A percentile compares a stretch with the other conserved stretches of the same genome.
phyloP scores from a whole-genome alignment of 495 filamentous ascomycete species.

The Daldinia bambusicola region DNA sequence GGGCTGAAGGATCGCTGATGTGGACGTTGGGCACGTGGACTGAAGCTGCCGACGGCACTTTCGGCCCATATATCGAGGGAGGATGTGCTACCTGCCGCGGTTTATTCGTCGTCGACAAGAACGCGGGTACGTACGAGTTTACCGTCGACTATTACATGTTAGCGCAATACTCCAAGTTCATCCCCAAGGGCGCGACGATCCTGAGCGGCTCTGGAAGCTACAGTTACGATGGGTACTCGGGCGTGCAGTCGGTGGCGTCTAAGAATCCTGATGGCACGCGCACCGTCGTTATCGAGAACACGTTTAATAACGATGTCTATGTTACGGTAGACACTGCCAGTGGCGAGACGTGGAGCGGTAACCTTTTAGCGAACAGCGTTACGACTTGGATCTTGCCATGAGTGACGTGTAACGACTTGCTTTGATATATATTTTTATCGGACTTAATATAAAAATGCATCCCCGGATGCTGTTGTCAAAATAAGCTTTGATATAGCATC shows the following conservation, averaged over 20 bases:
- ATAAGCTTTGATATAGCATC: background rate
- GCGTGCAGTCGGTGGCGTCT: slow-evolving; percentile 61
- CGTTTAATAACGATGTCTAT: slow-evolving; percentile 61
- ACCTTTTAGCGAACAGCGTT: slow-evolving; percentile 57
- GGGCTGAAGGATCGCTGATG: slow-evolving; percentile 62
- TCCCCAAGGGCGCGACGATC: slow-evolving; percentile 61
- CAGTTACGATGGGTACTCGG: slow-evolving; percentile 54
- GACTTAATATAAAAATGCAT: background rate
- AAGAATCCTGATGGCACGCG: slow-evolving; percentile 63
- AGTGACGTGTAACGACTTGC: background rate
- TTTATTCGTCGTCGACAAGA: slow-evolving; percentile 57
- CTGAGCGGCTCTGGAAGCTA: slow-evolving; percentile 60
- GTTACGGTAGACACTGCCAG: slow-evolving; percentile 55
- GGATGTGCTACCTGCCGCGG: slow-evolving; percentile 63
- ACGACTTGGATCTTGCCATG: slow-evolving; percentile 64
- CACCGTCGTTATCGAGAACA: slow-evolving; percentile 65
- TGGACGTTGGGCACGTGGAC: slow-evolving; percentile 69
- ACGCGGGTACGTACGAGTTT: slow-evolving; percentile 55
- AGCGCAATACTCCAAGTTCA: slow-evolving; percentile 67
- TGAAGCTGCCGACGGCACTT: slow-evolving; percentile 59
- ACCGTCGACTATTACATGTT: slow-evolving; percentile 66
- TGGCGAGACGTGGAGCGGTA: slow-evolving; percentile 64
- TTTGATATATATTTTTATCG: slow-evolving; percentile 7
- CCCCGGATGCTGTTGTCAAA: background rate
- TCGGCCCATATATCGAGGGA: slow-evolving; percentile 64